Percentiles rank a stretch among this genome's conserved stretches.
Conservation (phyloP, 2,329 filamentous ascomycete species). For the Aspergillus japonicus region DNA sequence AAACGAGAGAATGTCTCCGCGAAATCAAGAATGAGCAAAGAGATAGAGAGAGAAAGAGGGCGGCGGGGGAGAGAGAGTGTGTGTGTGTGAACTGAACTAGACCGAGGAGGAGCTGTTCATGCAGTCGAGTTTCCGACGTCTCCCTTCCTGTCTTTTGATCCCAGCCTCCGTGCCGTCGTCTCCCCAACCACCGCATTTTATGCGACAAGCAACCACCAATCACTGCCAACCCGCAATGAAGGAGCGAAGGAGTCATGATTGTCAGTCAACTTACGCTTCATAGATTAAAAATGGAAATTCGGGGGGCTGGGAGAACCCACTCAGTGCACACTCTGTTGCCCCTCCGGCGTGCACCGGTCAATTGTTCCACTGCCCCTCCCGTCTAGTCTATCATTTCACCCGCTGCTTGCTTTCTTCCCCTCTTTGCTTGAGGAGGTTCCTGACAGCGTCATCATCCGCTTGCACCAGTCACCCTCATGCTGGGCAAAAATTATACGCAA, state of each 20-base stretch:
- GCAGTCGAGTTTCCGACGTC: neutral
- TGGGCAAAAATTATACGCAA: neutral
- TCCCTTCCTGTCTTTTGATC: conserved; percentile 14
- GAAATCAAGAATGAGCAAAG: conserved; percentile 1
- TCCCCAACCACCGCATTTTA: conserved; percentile 39
- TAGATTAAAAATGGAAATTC: conserved; percentile 7
- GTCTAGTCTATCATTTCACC: neutral
- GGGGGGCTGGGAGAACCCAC: conserved; percentile 5
- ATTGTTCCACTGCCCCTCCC: neutral
- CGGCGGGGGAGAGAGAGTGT: neutral
- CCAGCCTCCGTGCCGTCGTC: conserved; percentile 31
- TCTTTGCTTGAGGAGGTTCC: neutral
- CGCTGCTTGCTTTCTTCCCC: neutral
- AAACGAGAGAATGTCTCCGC: neutral
- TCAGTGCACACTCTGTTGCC: neutral
- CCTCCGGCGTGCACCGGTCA: neutral
- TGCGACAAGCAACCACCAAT: conserved; percentile 21
- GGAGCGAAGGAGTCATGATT: neutral
- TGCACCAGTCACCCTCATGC: neutral
- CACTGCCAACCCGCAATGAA: neutral
- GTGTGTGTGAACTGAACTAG: neutral
- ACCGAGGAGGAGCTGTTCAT: neutral
- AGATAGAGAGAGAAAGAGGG: neutral
- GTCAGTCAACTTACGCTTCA: conserved; percentile 1
- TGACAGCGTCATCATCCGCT: conserved; percentile 5